A percentile compares a stretch with the other conserved stretches of the same genome.
Conservation (phyloP, 768 basidiomycete genomes). For the Tephrocybe sp. region DNA sequence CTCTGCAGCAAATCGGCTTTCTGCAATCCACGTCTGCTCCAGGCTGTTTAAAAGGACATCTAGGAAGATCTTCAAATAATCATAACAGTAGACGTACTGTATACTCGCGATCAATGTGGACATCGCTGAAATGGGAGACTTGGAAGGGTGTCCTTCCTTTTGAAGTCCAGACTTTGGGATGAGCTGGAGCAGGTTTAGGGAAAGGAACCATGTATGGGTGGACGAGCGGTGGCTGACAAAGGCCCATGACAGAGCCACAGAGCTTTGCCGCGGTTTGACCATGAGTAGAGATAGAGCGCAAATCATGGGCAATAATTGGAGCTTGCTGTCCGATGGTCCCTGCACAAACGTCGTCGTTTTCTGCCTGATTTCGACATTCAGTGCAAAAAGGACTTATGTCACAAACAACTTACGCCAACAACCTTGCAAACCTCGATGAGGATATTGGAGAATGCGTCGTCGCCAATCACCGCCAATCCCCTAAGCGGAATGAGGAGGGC, state of each 20-base stretch:
- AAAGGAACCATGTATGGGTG: slow-evolving; percentile 42
- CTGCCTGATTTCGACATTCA: slow-evolving; percentile 29
- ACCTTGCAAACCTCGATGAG: slow-evolving; percentile 43
- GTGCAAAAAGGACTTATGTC: not conserved
- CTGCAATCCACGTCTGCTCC: slow-evolving; percentile 56
- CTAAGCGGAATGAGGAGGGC: slow-evolving; percentile 44
- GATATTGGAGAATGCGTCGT: slow-evolving; percentile 40
- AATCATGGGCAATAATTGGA: slow-evolving; percentile 55
- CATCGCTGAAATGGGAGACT: slow-evolving; percentile 61
- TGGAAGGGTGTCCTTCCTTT: slow-evolving; percentile 44
- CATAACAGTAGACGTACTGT: slow-evolving; percentile 29
- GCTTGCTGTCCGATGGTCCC: slow-evolving; percentile 49
- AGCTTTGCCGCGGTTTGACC: slow-evolving; percentile 51
- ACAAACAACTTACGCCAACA: slow-evolving; percentile 26
- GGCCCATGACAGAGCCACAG: slow-evolving; percentile 51
- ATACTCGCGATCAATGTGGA: slow-evolving; percentile 59
- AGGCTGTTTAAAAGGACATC: slow-evolving; percentile 26
- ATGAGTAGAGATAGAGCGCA: slow-evolving; percentile 44
- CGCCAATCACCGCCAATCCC: slow-evolving; percentile 45
- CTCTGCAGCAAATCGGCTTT: slow-evolving; percentile 62
- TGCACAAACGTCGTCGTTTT: slow-evolving; percentile 58
- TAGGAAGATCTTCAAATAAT: not conserved
- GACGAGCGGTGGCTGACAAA: slow-evolving; percentile 49
- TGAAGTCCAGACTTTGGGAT: slow-evolving; percentile 31
- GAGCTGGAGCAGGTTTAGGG: slow-evolving; percentile 36